A percentile compares a stretch with the other conserved stretches of the same genome.
Conservation (phyloP, 805 yeast species). For the Candida xyloterini region DNA sequence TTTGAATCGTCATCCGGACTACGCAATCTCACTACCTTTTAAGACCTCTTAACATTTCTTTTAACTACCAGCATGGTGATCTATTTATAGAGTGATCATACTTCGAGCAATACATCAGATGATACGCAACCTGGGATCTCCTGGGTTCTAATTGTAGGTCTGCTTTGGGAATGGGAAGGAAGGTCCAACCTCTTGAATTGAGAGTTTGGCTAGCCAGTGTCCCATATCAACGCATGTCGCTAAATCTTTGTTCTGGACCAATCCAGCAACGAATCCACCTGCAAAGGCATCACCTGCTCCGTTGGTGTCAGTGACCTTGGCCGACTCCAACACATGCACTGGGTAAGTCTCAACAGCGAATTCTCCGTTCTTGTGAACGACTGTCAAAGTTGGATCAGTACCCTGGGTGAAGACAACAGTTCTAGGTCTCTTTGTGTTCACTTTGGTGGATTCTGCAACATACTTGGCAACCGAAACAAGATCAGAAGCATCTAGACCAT, state of each 20-base stretch:
- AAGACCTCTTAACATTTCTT: neutral
- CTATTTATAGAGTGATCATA: neutral
- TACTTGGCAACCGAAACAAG: slow-evolving; percentile 75
- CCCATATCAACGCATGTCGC: slow-evolving; percentile 71
- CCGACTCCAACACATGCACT: slow-evolving; percentile 67
- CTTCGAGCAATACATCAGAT: neutral
- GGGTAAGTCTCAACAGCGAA: slow-evolving; percentile 51
- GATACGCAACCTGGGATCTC: neutral
- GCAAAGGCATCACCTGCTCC: slow-evolving; percentile 99
- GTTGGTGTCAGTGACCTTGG: slow-evolving; percentile 83
- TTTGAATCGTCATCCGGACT: neutral
- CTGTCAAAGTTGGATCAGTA: slow-evolving; percentile 83
- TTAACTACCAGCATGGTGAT: no score
- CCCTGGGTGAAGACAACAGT: slow-evolving; percentile 95
- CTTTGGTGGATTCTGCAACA: slow-evolving; percentile 78
- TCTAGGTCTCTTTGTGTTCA: slow-evolving; percentile 64
- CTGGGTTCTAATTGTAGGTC: slow-evolving; percentile 34
- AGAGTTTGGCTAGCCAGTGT: slow-evolving; percentile 93
- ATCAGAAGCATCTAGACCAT: slow-evolving; percentile 59
- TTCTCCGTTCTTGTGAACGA: slow-evolving; percentile 49
- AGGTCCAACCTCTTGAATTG: slow-evolving; percentile 93
- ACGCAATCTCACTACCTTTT: neutral
- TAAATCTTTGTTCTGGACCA: slow-evolving; percentile 68
- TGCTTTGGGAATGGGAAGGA: slow-evolving; percentile 82
- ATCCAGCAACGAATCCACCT: slow-evolving; percentile 89